These are phyloP conservation scores for Ochetophila trinervis DNA, from an alignment of 306 rosid genomes.

Conservation along the genomic window DNA sequence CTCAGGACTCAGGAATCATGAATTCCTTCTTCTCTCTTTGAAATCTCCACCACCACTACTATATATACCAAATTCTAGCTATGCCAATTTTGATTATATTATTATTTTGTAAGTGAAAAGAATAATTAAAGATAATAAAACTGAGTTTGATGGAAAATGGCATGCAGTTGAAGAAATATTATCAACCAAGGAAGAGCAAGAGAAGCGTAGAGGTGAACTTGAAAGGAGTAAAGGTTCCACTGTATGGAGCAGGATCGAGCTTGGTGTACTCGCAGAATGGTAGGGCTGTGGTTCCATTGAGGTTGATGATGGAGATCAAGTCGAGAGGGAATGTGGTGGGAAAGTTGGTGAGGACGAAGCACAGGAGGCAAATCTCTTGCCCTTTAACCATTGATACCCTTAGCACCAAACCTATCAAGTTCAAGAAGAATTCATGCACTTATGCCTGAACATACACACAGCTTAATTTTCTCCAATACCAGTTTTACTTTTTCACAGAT, in stretches of 20 bases:
- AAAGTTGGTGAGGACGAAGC: slow-evolving; percentile 70
- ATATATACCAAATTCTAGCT: background rate
- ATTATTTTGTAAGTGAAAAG: too few species aligned
- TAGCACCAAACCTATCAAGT: slow-evolving; percentile 58
- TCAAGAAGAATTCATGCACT: slow-evolving; percentile 65
- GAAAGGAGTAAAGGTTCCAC: slow-evolving; percentile 71
- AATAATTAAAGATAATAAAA: too few species aligned
- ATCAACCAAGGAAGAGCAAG: slow-evolving; percentile 80
- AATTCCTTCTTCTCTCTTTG: too few species aligned
- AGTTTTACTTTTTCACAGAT: too few species aligned
- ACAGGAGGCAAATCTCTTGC: slow-evolving; percentile 59
- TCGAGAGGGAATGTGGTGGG: slow-evolving; percentile 82
- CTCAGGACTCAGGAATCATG: too few species aligned
- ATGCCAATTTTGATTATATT: too few species aligned
- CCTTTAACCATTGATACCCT: slow-evolving; percentile 53
- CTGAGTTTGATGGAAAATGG: too few species aligned
- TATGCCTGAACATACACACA: slow-evolving; percentile 28
- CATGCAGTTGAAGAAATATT: slow-evolving; percentile 74
- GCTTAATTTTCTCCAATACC: too few species aligned
- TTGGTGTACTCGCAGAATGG: slow-evolving; percentile 39
- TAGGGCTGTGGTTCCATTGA: slow-evolving; percentile 50
- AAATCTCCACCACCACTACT: too few species aligned
- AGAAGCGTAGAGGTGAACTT: slow-evolving; percentile 37
- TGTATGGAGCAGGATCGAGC: slow-evolving; percentile 83
- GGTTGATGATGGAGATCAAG: slow-evolving; percentile 49